Evolutionary conservation across 208 protist species (phyloP).

Genomic region (Leptomonas seymouri): DNA sequence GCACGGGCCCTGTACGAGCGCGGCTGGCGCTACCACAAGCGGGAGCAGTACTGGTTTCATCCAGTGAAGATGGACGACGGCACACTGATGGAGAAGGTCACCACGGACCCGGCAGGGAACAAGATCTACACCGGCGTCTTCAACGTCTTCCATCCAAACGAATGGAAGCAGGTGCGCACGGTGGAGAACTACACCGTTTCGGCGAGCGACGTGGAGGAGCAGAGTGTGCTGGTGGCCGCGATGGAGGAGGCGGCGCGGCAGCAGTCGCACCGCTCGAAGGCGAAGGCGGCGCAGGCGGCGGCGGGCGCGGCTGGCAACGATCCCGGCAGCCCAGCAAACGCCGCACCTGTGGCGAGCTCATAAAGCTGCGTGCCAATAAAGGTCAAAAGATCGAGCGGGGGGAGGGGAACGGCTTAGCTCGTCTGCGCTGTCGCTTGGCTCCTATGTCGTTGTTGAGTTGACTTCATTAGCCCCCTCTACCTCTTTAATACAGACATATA

Average conservation of each 20-base stretch:
- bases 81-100: slow-evolving; percentile 22
- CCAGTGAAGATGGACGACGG: slow-evolving; percentile 29
- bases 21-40: slow-evolving; percentile 91
- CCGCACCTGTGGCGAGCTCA: slow-evolving; percentile 6
- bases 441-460: too few species aligned
- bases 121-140: slow-evolving; percentile 37
- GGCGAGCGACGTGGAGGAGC: slow-evolving; percentile 51
- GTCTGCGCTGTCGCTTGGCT: too few species aligned
- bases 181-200: slow-evolving; percentile 48
- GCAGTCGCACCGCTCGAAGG: slow-evolving; percentile 34
- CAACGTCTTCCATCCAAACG: slow-evolving; percentile 71
- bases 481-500: not conserved
- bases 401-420: not conserved
- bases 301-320: slow-evolving; percentile 16
- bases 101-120: slow-evolving; percentile 15
- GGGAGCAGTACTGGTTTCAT: slow-evolving; percentile 70
- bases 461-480: too few species aligned
- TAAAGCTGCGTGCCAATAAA: not conserved
- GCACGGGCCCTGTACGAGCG: slow-evolving; percentile 92
- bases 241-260: slow-evolving; percentile 51
- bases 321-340: slow-evolving; percentile 14
- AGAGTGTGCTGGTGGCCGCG: slow-evolving; percentile 43
- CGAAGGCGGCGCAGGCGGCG: slow-evolving; percentile 26
- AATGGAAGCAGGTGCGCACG: slow-evolving; percentile 57
- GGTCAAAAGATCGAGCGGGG: not conserved